Base-by-base conservation (phyloP, 345 rosid genomes). In the Sonneratia caseolaris region DNA sequence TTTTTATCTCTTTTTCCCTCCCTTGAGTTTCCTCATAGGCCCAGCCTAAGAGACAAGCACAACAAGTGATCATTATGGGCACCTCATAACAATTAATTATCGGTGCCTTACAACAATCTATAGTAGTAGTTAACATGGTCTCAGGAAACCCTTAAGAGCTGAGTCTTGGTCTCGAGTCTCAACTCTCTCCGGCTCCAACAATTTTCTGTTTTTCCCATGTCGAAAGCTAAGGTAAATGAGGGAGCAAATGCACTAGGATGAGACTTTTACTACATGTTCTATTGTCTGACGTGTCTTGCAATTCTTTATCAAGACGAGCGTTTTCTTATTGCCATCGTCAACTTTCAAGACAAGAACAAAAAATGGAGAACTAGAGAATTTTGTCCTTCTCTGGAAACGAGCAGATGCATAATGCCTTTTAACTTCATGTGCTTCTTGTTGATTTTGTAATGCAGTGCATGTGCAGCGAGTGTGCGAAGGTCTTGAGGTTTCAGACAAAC, bases 391-490 rank as follows among this genome's bases (percentile, higher is more conserved):
- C 51, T 12, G 0, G 51, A 47, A 47, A 47, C 15, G 51, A 47
- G 51, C 14, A 47, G 51, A 13, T 47, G 22, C 64, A 18, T 7
- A 0, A 35, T 3, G 47, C 66, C 13, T 21, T 21, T 40, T 4
- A 8, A 14, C 65, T 71, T 36, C 12, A 27, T 13, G 14, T 32
- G 24, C 37, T 45, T 48, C 42, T 27, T 43, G 37, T 36, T 37
- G 55, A 49, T 56, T 14, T 68, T 61, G 49, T 7, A 7, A 16
- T 82, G 76, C 85, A 86, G 87, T 86, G 89, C 62, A 80, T 86
- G 87, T 86, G 89, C 80, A 77, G 85, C 49, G 71, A 70, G 38
- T 86, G 89, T 73, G 87, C 89, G 16, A 82, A 79, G 83, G 83
- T 83, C 51, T 72, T 86, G 82, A 77, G 80, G 61, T 77, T 80